These are phyloP conservation scores for Sporothrix globosa DNA, from an alignment of 2,329 filamentous ascomycete species.

Conservation along the genomic window DNA sequence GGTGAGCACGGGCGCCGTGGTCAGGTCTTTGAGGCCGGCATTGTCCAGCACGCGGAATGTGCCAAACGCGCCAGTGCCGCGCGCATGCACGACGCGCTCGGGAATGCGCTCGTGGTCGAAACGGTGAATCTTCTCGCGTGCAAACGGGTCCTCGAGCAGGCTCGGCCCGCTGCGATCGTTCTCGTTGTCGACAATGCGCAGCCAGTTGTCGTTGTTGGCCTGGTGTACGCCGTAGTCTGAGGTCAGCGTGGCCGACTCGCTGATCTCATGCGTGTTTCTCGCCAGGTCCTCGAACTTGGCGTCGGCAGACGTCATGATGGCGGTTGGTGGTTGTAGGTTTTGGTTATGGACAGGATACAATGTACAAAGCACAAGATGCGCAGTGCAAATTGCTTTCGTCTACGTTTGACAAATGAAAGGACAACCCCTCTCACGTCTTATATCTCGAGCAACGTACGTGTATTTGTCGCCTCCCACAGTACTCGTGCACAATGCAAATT, in stretches of 20 bases:
- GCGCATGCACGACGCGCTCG: slow-evolving; percentile 43
- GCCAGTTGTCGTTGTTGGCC: slow-evolving; percentile 75
- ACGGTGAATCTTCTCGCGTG: slow-evolving; percentile 73
- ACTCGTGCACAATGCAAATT: not conserved
- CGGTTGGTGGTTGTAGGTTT: not conserved
- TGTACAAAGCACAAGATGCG: too few species aligned
- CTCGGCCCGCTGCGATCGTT: slow-evolving; percentile 61
- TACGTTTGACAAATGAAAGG: too few species aligned
- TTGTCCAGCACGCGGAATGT: slow-evolving; percentile 69
- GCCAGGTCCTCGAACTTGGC: slow-evolving; percentile 66
- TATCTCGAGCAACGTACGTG: not conserved
- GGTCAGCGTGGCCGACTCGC: slow-evolving; percentile 65
- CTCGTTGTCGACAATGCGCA: slow-evolving; percentile 65
- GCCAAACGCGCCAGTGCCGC: slow-evolving; percentile 43
- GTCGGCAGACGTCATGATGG: slow-evolving; percentile 47
- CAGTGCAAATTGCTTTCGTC: too few species aligned
- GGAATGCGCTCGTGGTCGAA: slow-evolving; percentile 66
- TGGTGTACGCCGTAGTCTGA: slow-evolving; percentile 78
- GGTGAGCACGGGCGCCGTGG: slow-evolving; percentile 64
- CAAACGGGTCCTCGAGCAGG: slow-evolving; percentile 73
- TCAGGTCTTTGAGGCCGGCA: slow-evolving; percentile 58
- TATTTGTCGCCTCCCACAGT: not conserved
- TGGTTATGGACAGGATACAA: too few species aligned
- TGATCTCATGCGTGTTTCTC: slow-evolving; percentile 61
- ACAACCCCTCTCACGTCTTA: not conserved